Evolutionary conservation across 805 yeast genomes (phyloP), one percentile per base, ranked within the genome.

Genomic region (Saturnispora halmiae): DNA sequence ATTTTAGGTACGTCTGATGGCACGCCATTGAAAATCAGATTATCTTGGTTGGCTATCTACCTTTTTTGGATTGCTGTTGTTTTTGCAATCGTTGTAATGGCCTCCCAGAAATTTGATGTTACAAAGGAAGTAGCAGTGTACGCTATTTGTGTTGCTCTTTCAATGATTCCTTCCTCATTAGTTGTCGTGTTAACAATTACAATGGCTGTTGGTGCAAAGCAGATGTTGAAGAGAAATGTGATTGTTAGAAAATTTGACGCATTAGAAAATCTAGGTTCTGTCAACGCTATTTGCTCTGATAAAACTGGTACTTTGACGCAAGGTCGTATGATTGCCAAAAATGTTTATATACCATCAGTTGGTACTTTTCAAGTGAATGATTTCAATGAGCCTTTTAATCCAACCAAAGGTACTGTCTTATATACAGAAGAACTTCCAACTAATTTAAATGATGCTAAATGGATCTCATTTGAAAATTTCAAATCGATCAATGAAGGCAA

Each of bases 81-180:
- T 1, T 79, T 84, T 54, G 95, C 95, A 1, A 77, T 86, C 43
- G 75, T 86, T 15, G 94, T 83, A 3, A 81, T 85, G 94, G 94
- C 79, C 2, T 75, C 92, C 8, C 94, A 85, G 60, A 72, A 72
- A 45, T 77, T 84, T 59, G 53, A 64, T 10, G 94, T 85, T n/a
- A 77, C 75, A 49, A 73, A 69, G 42, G 86, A 84, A 50, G 92
- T 85, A 28, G 94, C 94, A 11, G 77, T 85, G 36, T 85, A 85
- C 55, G 95, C 95, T 20, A 79, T 86, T 53, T 85, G 94, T 63
- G 88, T 82, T 36, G 83, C 82, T 0, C 64, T 82, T 36, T 76
- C 88, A 4, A 82, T 82, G 86, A 82, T 82, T 48, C 92, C 92
- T 3, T 81, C 87, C 3, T 78, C 88, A 1, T 67, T 82, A 51